Evolutionary conservation across 2,329 filamentous ascomycete species (phyloP).

Genomic region (Exophiala mesophila): DNA sequence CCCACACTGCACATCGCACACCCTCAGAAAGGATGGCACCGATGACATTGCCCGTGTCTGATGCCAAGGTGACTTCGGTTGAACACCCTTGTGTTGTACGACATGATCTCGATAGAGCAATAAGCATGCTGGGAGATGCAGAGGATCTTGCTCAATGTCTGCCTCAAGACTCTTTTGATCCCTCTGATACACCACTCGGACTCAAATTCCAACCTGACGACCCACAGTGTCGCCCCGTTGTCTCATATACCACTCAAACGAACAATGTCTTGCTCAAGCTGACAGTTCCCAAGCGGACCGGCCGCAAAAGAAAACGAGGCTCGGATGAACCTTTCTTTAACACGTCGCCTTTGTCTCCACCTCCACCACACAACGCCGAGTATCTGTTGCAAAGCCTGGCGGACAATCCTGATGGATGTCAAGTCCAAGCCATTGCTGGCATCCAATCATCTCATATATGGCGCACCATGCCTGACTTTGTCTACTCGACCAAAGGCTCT

Average conservation of each 20-base stretch:
- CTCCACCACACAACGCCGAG: constrained; percentile 48
- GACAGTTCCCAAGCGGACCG: constrained; percentile 79
- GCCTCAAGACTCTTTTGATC: constrained; percentile 36
- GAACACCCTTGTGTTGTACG: constrained; percentile 62
- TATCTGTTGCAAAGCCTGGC: constrained; percentile 59
- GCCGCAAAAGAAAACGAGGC: constrained; percentile 79
- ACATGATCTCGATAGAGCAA: constrained; percentile 58
- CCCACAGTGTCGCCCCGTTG: constrained; percentile 69
- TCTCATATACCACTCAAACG: constrained; percentile 69
- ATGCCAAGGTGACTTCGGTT: constrained; percentile 53
- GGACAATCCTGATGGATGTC: constrained; percentile 65
- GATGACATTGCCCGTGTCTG: constrained; percentile 48
- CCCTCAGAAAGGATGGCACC: too few species aligned
- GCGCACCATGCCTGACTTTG: constrained; percentile 75
- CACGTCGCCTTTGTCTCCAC: constrained; percentile 33
- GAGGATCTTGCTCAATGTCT: constrained; percentile 51
- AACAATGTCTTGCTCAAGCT: constrained; percentile 85
- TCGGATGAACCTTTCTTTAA: constrained; percentile 60
- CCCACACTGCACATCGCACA: too few species aligned
- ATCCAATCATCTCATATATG: constrained; percentile 82
- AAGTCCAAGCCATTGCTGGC: constrained; percentile 64
- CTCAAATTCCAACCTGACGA: constrained; percentile 78
- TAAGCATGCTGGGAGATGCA: constrained; percentile 58
- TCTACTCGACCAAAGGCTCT: constrained; percentile 66
- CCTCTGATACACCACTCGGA: constrained; percentile 53